These are phyloP conservation scores for Haplosporangium sp. DNA, from an alignment of 371 early-diverging fungal genomes.

Conservation along the genomic window DNA sequence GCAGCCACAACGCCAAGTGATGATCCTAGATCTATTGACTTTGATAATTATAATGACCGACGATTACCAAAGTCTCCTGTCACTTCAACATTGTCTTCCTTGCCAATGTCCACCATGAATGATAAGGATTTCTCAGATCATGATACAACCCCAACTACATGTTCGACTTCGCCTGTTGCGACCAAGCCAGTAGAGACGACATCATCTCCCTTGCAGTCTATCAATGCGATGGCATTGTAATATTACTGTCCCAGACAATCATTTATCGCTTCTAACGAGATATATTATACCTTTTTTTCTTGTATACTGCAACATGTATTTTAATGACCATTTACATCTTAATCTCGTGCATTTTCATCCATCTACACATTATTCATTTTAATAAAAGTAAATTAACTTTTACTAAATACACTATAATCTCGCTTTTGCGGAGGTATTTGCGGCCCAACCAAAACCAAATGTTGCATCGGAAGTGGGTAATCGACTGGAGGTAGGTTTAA, in stretches of 20 bases:
- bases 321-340: neutral
- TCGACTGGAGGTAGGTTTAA: neutral
- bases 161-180: conserved; percentile 12
- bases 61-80: conserved; percentile 14
- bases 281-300: neutral
- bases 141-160: conserved; percentile 18
- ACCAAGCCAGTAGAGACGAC: neutral
- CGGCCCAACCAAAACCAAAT: conserved; percentile 1
- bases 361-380: neutral
- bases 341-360: neutral
- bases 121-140: conserved; percentile 20
- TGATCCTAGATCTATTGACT: neutral
- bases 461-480: conserved; percentile 3
- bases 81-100: conserved; percentile 7
- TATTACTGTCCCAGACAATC: neutral
- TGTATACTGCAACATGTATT: neutral
- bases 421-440: neutral
- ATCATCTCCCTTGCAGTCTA: neutral
- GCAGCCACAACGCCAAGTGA: neutral
- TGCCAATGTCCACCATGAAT: conserved; percentile 11
- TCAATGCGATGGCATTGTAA: conserved; percentile 7
- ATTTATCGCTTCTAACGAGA: neutral
- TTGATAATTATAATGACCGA: neutral
- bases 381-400: neutral
- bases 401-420: neutral